These are phyloP conservation scores for Coemansia sp. DNA, from an alignment of 192 early-diverging fungal species.

Conservation along the genomic window DNA sequence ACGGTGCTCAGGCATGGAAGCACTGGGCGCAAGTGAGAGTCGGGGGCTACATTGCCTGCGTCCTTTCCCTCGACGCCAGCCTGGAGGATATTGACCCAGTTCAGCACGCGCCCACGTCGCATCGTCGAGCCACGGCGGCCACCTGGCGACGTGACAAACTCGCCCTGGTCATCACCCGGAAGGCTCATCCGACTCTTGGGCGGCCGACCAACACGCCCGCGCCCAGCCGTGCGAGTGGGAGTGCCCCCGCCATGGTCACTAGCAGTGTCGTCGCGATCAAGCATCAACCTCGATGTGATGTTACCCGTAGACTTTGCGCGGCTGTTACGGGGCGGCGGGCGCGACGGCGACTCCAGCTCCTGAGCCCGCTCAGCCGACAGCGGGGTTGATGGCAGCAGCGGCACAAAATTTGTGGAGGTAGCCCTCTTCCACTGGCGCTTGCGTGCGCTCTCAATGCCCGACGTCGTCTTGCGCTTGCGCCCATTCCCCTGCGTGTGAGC, in stretches of 20 bases:
- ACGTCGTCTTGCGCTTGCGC: conserved; percentile 56
- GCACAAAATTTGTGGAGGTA: conserved; percentile 52
- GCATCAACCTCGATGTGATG: conserved; percentile 1
- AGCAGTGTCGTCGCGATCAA: conserved; percentile 14
- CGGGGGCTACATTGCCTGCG: not conserved
- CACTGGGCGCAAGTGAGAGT: conserved; percentile 43
- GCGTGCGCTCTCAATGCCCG: conserved; percentile 56
- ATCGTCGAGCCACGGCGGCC: conserved; percentile 15
- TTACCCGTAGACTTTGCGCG: conserved; percentile 27
- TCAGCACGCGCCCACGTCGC: conserved; percentile 53
- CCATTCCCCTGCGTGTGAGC: conserved; percentile 41
- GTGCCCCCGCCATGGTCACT: conserved; percentile 9
- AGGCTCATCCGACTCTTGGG: not conserved
- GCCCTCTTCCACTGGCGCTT: conserved; percentile 60
- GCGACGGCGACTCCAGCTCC: conserved; percentile 12
- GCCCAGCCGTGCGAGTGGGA: conserved; percentile 18
- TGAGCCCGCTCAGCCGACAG: conserved; percentile 5
- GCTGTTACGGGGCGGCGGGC: conserved; percentile 14
- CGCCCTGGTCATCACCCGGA: not conserved
- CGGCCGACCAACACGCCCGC: conserved; percentile 2
- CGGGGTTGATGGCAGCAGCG: conserved; percentile 40
- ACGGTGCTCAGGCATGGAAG: conserved; percentile 39
- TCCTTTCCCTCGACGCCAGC: conserved; percentile 34
- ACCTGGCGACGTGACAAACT: not conserved
- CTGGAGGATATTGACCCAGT: conserved; percentile 51